phyloP scores from a whole-genome alignment of 2,329 filamentous ascomycete genomes.

The Helotiales sp. region DNA sequence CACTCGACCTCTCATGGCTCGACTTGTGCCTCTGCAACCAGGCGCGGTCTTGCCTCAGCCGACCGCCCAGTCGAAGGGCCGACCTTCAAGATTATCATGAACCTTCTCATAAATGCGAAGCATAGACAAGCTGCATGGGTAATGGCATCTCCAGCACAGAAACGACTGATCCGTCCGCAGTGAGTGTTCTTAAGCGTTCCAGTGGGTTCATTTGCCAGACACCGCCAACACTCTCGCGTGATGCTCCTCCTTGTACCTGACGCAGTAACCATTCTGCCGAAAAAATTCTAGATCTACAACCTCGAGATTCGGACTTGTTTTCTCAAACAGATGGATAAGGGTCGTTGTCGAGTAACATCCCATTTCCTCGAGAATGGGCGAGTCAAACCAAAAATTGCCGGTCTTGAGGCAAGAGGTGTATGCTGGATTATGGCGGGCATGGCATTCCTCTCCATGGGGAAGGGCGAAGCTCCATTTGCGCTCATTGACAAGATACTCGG shows the following conservation, averaged over 20 bases:
- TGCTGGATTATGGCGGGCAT: constrained; percentile 15
- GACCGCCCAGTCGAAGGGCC: too few species aligned
- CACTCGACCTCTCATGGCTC: too few species aligned
- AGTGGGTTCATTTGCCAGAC: not conserved
- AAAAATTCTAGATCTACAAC: constrained; percentile 17
- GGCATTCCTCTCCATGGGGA: not conserved
- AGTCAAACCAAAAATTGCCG: constrained; percentile 25
- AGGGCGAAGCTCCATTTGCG: not conserved
- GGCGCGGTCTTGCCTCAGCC: too few species aligned
- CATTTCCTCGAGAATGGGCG: constrained; percentile 11
- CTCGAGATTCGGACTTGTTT: constrained; percentile 11
- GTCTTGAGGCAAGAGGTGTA: constrained; percentile 17
- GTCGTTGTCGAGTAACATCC: constrained; percentile 20
- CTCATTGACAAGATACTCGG: constrained; percentile 1
- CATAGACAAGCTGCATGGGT: too few species aligned
- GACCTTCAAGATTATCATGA: too few species aligned
- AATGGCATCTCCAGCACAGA: too few species aligned
- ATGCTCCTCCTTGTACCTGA: constrained; percentile 18
- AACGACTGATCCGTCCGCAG: too few species aligned
- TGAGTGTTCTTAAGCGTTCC: not conserved
- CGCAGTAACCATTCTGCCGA: constrained; percentile 15
- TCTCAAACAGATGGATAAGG: constrained; percentile 4
- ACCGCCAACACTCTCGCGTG: not conserved
- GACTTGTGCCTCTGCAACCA: too few species aligned
- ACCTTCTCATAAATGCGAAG: too few species aligned